These are phyloP conservation scores for Acorus gramineus DNA, from an alignment of 106 monocot genomes.

Conservation along the genomic window DNA sequence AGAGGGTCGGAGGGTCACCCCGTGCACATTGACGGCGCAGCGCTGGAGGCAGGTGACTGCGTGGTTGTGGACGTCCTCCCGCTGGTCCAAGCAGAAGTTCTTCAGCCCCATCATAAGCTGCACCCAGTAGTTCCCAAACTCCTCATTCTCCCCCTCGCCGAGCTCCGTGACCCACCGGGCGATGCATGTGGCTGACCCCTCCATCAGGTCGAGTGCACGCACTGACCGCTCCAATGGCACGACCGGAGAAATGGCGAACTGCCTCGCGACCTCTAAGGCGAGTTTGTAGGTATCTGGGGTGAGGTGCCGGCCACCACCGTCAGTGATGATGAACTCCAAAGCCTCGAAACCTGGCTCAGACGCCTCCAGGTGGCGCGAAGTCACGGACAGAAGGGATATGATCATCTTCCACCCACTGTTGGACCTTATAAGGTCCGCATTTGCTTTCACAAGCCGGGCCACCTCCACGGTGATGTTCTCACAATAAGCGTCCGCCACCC, in stretches of 20 bases:
- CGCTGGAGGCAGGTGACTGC: slow-evolving; percentile 1
- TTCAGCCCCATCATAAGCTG: slow-evolving; percentile 18
- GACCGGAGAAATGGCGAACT: slow-evolving; percentile 20
- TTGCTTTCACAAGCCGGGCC: slow-evolving; percentile 17
- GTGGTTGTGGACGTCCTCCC: slow-evolving; percentile 18
- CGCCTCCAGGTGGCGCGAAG: slow-evolving; percentile 21
- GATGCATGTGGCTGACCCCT: slow-evolving; percentile 11
- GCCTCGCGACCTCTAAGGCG: slow-evolving; percentile 15
- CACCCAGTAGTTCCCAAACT: slow-evolving; percentile 14
- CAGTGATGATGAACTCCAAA: slow-evolving; percentile 18
- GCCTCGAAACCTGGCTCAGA: slow-evolving; percentile 24
- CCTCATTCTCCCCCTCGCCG: slow-evolving; percentile 9
- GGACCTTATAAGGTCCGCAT: slow-evolving; percentile 21
- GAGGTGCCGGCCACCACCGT: slow-evolving; percentile 9
- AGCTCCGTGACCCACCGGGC: slow-evolving; percentile 11
- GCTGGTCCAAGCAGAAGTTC: slow-evolving; percentile 17
- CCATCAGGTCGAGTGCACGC: slow-evolving; percentile 19
- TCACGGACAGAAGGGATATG: slow-evolving; percentile 18
- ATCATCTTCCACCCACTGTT: slow-evolving; percentile 20
- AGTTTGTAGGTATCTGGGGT: slow-evolving; percentile 17
- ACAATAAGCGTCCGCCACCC: slow-evolving; percentile 26
- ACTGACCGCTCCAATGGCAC: slow-evolving; percentile 16
- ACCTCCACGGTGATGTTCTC: slow-evolving; percentile 28
- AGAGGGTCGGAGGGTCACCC: neutral
- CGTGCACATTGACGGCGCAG: neutral